A percentile compares a stretch with the other conserved stretches of the same genome.
Conservation (phyloP, 257 asterid species). For the Solanum tacnaense region DNA sequence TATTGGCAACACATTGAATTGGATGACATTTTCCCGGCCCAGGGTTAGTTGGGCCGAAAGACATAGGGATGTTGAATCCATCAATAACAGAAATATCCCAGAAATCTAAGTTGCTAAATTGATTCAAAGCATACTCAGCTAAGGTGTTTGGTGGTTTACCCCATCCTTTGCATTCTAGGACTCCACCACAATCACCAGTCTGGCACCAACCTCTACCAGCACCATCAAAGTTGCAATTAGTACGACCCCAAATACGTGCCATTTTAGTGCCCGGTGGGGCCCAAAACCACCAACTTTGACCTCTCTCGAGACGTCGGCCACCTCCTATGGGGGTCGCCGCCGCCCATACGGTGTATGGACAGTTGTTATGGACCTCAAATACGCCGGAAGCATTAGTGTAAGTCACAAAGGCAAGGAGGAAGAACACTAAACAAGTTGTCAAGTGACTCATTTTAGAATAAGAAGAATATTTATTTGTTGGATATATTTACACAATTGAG, state of each 20-base stretch:
- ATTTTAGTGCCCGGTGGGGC: slow-evolving; percentile 15
- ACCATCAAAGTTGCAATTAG: slow-evolving; percentile 43
- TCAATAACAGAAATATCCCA: slow-evolving; percentile 38
- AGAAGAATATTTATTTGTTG: not conserved
- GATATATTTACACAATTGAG: not conserved
- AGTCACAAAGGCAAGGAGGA: not conserved
- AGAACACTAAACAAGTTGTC: not conserved
- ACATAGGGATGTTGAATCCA: slow-evolving; percentile 62
- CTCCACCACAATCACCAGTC: slow-evolving; percentile 58
- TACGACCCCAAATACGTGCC: slow-evolving; percentile 55
- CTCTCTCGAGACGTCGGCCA: slow-evolving; percentile 17
- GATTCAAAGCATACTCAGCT: slow-evolving; percentile 47
- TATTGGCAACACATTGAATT: slow-evolving; percentile 22
- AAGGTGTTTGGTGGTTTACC: slow-evolving; percentile 47
- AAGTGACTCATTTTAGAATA: not conserved
- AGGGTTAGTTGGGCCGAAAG: slow-evolving; percentile 13
- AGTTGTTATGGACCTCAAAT: slow-evolving; percentile 20
- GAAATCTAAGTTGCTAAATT: slow-evolving; percentile 27
- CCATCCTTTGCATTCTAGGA: slow-evolving; percentile 23
- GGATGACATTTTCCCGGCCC: slow-evolving; percentile 12
- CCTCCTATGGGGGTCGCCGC: slow-evolving; percentile 12
- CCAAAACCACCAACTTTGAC: slow-evolving; percentile 19
- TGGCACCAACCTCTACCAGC: slow-evolving; percentile 44
- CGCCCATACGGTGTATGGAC: slow-evolving; percentile 27
- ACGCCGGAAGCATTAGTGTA: slow-evolving; percentile 7